A percentile compares a stretch with the other conserved stretches of the same genome.
Evolutionary conservation across 768 basidiomycete genomes (phyloP).

Genomic region (Lepiota venenata): DNA sequence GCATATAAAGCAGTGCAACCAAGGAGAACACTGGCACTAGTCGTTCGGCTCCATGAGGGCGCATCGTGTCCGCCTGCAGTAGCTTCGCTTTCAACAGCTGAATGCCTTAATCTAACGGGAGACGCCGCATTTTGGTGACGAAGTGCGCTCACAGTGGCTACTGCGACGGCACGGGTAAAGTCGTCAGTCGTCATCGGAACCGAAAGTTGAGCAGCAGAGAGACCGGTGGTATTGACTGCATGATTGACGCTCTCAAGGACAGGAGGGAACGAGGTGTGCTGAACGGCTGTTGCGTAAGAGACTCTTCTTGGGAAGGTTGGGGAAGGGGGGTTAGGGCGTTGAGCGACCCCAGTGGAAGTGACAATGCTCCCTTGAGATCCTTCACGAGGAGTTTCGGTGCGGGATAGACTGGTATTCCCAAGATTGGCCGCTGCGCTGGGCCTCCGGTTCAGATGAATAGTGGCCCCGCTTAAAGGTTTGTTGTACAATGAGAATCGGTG

Average conservation of each 20-base stretch:
- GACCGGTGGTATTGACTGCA: slow-evolving; percentile 60
- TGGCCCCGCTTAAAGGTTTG: slow-evolving; percentile 30
- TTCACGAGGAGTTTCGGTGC: slow-evolving; percentile 36
- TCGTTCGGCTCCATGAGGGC: slow-evolving; percentile 91
- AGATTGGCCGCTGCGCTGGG: slow-evolving; percentile 29
- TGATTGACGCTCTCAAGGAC: slow-evolving; percentile 77
- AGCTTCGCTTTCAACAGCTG: slow-evolving; percentile 39
- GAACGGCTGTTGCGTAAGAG: slow-evolving; percentile 47
- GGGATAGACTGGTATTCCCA: slow-evolving; percentile 37
- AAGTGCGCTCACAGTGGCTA: slow-evolving; percentile 88
- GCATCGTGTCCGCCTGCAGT: slow-evolving; percentile 77
- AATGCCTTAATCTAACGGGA: slow-evolving; percentile 36
- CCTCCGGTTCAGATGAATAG: slow-evolving; percentile 11
- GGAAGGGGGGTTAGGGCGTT: slow-evolving; percentile 27
- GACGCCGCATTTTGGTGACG: slow-evolving; percentile 68
- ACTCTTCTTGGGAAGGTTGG: slow-evolving; percentile 47
- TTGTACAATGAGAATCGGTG: slow-evolving; percentile 67
- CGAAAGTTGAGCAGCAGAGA: slow-evolving; percentile 54
- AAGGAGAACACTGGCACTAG: slow-evolving; percentile 87
- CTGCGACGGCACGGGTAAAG: slow-evolving; percentile 90
- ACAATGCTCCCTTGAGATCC: slow-evolving; percentile 15
- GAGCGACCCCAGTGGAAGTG: background rate
- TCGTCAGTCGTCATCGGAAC: slow-evolving; percentile 78
- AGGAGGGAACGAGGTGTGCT: slow-evolving; percentile 46
- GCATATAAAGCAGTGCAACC: slow-evolving; percentile 92